Conservation (phyloP, 2,329 filamentous ascomycete species). For the Trichophyton simii region DNA sequence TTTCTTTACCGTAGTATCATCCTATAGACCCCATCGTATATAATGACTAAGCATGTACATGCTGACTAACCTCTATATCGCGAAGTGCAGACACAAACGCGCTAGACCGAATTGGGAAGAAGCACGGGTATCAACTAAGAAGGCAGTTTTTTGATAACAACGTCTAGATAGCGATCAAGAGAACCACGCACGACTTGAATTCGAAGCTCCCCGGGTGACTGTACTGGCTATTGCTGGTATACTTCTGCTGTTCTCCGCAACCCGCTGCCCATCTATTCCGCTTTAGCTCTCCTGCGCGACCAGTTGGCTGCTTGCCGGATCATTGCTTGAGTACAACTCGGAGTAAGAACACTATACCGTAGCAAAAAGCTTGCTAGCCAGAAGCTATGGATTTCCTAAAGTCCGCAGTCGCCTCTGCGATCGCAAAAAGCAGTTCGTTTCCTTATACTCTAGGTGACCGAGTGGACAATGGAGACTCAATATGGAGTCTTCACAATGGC, state of each 20-base stretch:
- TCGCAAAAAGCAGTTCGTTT: constrained; percentile 86
- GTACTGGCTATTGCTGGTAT: background rate
- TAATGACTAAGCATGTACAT: too few species aligned
- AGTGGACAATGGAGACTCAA: constrained; percentile 82
- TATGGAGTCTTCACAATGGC: constrained; percentile 94
- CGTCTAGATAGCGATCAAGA: background rate
- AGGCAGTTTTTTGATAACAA: background rate
- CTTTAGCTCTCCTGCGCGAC: background rate
- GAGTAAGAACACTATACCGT: background rate
- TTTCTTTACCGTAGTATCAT: too few species aligned
- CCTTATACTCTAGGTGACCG: constrained; percentile 87
- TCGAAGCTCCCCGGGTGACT: too few species aligned
- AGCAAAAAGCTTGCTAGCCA: background rate
- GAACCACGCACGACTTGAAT: background rate
- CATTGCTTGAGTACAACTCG: background rate
- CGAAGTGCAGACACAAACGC: background rate
- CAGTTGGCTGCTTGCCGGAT: background rate
- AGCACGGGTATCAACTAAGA: background rate
- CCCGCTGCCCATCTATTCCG: background rate
- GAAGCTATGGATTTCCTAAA: constrained; percentile 89
- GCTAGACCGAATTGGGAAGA: background rate
- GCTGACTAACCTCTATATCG: too few species aligned
- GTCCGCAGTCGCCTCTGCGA: constrained; percentile 91
- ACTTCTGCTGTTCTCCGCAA: background rate
- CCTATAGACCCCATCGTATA: too few species aligned